A percentile compares a stretch with the other conserved stretches of the same genome.
These are phyloP conservation scores for Neonectria hederae DNA, from an alignment of 2,329 filamentous ascomycete genomes.

Conservation along the genomic window DNA sequence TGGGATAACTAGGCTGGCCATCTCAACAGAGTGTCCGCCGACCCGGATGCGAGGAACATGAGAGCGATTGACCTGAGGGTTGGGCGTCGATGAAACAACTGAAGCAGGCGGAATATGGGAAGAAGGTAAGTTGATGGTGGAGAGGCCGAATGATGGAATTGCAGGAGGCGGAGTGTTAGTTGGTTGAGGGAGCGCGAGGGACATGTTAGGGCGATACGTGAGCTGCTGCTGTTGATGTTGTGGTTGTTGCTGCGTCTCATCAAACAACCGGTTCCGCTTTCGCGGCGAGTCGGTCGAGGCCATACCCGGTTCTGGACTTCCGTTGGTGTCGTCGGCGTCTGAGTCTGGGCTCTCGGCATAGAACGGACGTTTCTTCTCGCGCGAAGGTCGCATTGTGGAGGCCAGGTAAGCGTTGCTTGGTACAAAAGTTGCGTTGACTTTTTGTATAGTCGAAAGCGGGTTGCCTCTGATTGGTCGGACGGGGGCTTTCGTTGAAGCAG, in stretches of 20 bases:
- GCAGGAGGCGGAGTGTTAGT: neutral
- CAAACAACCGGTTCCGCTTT: neutral
- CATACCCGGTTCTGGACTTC: neutral
- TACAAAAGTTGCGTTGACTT: neutral
- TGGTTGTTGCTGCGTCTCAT: neutral
- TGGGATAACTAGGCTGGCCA: conserved; percentile 37
- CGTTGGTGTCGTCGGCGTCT: neutral
- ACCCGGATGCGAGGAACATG: neutral
- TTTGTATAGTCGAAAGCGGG: neutral
- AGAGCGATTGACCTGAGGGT: neutral
- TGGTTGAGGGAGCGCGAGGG: neutral
- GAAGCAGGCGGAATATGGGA: neutral
- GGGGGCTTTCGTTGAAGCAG: neutral
- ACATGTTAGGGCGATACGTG: neutral
- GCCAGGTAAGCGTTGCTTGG: neutral
- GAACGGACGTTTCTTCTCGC: neutral
- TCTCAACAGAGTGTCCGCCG: conserved; percentile 1
- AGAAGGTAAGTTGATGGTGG: neutral
- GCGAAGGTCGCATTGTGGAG: neutral
- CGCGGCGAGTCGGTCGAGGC: neutral
- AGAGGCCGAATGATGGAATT: neutral
- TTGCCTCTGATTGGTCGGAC: neutral
- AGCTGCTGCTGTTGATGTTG: neutral
- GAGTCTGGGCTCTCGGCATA: neutral
- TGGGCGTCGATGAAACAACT: neutral